phyloP scores from a whole-genome alignment of 2,329 filamentous ascomycete species.

The Claviceps pusilla region DNA sequence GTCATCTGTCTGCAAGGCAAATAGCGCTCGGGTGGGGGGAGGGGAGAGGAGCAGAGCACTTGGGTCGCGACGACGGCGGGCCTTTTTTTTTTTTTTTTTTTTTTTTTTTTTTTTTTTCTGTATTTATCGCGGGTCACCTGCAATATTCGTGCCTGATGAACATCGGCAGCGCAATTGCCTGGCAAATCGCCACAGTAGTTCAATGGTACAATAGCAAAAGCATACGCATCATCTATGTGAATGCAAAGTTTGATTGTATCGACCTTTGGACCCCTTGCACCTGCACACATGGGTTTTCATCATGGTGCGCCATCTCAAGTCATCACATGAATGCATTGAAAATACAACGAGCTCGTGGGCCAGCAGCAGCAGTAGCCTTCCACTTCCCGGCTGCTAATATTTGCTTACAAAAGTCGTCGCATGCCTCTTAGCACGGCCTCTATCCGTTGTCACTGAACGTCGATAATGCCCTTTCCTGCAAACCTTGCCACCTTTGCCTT shows the following conservation, averaged over 20 bases:
- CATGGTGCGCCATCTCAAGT: too few species aligned
- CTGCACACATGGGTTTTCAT: not conserved
- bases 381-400: not conserved
- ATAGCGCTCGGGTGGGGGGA: conserved; percentile 5
- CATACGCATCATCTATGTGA: not conserved
- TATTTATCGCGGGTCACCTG: too few species aligned
- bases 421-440: not conserved
- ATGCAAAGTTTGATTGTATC: not conserved
- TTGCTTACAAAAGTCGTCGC: not conserved
- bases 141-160: not conserved
- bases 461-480: not conserved
- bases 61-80: conserved; percentile 2
- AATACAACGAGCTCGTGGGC: too few species aligned
- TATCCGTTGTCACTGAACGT: not conserved
- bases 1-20: conserved; percentile 6
- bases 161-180: not conserved
- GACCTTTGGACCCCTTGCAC: not conserved
- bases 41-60: not conserved
- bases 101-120: not conserved
- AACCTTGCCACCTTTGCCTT: not conserved
- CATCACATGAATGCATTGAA: not conserved
- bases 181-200: not conserved
- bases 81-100: conserved; percentile 1
- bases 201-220: too few species aligned
- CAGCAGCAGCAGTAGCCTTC: not conserved